These are phyloP conservation scores for Solanum bukasovii DNA, from an alignment of 257 asterid genomes.

Conservation along the genomic window DNA sequence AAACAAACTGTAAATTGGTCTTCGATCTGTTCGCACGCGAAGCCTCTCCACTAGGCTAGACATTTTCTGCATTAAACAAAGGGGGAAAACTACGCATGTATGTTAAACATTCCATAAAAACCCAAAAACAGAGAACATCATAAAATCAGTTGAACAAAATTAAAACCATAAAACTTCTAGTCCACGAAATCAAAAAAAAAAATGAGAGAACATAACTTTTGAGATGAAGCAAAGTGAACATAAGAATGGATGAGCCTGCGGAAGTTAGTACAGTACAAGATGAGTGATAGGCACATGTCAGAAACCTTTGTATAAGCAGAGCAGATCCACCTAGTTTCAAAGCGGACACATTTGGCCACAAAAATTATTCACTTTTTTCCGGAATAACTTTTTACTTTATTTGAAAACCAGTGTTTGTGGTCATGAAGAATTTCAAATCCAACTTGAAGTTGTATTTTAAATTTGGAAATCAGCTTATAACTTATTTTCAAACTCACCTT, in stretches of 20 bases:
- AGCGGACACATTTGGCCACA: background rate
- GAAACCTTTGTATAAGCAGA: background rate
- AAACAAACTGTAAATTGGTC: slow-evolving; percentile 57
- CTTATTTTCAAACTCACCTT: background rate
- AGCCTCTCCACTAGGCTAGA: slow-evolving; percentile 57
- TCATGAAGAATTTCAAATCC: background rate
- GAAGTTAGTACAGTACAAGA: background rate
- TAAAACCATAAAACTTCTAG: background rate
- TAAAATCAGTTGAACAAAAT: background rate
- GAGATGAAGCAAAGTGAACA: background rate
- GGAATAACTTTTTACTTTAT: background rate
- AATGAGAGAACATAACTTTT: background rate
- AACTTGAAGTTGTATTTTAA: background rate
- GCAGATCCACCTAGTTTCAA: background rate
- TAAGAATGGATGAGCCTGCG: background rate
- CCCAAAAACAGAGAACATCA: background rate
- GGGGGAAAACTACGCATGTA: background rate
- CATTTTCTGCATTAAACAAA: slow-evolving; percentile 15
- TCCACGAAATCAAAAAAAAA: background rate
- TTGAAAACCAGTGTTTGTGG: background rate
- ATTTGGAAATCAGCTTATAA: background rate
- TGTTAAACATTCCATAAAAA: background rate
- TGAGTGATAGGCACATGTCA: background rate
- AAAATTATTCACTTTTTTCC: background rate
- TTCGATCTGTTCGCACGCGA: slow-evolving; percentile 67